Evolutionary conservation across 768 basidiomycete species (phyloP), one percentile per base, ranked within the genome.

Genomic region (Cubamyces sp.): DNA sequence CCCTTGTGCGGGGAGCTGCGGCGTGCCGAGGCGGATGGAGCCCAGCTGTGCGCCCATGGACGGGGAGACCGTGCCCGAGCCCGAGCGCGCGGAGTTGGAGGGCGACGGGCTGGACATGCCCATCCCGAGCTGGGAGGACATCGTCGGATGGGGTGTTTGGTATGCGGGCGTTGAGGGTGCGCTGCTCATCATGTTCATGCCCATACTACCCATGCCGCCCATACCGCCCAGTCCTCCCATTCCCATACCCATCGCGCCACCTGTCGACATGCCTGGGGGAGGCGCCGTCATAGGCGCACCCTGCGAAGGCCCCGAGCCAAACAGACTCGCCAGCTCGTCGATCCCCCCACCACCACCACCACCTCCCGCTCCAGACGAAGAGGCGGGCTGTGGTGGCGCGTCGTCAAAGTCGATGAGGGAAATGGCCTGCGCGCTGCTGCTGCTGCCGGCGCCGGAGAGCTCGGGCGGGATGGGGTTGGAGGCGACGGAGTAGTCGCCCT

Each of bases 331-430:
- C 9, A 94, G 78, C 61, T 93, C 91, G 69, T 86, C 80, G 56
- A 68, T 75, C 1, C n/a, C n/a, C n/a, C n/a, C n/a, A n/a, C n/a
- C 9, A 8, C 28, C 28, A 8, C 34, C 34, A 5, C 34, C 34
- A 9, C 34, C 28, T 34, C 76, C 66, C 18, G 73, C 68, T 15
- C 67, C 58, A 23, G 68, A 26, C 46, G 26, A 73, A 60, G 18
- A 72, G 26, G 49, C 57, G 39, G 60, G 34, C 30, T 48, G 41
- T 28, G 64, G 61, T 34, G 73, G 73, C 1, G 70, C 28, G 42
- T 92, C 91, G 68, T 93, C 90, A 64, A 94, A 81, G 74, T 93
- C 91, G 69, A 94, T 93, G 56, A 94, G 80, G 1, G 90, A 91
- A 5, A 76, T 57, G 37, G 74, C 76, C 37, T 64, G 62, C 55